Base-by-base conservation (phyloP, 306 rosid genomes). In the Rubus idaeus region DNA sequence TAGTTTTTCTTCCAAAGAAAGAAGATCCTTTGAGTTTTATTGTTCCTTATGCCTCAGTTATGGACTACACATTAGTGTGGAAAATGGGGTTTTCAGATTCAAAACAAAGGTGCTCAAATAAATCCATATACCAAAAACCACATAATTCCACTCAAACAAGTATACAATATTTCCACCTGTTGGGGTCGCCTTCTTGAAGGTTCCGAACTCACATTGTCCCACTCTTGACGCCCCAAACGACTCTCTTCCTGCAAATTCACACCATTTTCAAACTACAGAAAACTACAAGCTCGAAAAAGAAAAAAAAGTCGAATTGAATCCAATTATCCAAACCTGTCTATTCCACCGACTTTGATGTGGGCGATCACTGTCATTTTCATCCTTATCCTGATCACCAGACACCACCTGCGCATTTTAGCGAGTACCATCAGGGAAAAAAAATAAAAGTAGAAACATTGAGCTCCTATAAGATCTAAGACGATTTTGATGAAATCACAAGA, bases 311-410 rank as follows among this genome's bases (percentile, higher is more conserved):
- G 5, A 57, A 16, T 23, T 30, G 20, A 55, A 23, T 45, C 10
- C 41, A 75, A 16, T 47, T 13, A 70, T 60, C 44, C 73, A 37
- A 49, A 84, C 90, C 90, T 83, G 83, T 26, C 74, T 23, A 30
- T 60, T 71, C 91, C 85, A 50, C 56, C 51, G 81, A 41, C 68
- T 82, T 71, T 51, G 80, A 58, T 82, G 82, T 72, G 80, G 56
- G 42, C 82, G 88, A 79, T 75, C 87, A 64, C 71, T 56, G 18
- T 52, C 81, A 37, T 62, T 83, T 3, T 74, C 40, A 30, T 30
- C 35, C 35, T 2, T 20, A 57, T 89, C 90, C 49, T 84, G 90
- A 46, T 89, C 96, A 52, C 91, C 93, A 57, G 97, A 83, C 5
- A 91, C 97, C 13, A 91, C 90, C 89, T 91, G 77, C 55, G 18